A percentile compares a stretch with the other conserved stretches of the same genome.
These are phyloP conservation scores for Adansonia digitata DNA, from an alignment of 345 rosid genomes.

Conservation along the genomic window DNA sequence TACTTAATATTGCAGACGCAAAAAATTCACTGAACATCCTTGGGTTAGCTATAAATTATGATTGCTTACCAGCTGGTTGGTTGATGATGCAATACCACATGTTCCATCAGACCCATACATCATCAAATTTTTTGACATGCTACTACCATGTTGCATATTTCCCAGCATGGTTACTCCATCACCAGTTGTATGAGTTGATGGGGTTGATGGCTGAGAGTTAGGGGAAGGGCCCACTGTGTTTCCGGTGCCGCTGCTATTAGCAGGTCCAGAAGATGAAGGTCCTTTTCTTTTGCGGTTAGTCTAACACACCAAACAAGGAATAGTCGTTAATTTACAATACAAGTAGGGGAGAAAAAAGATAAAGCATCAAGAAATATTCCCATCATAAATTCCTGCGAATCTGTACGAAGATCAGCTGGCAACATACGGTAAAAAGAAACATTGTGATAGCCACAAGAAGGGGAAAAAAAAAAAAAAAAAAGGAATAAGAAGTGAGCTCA, in stretches of 20 bases:
- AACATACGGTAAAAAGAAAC: not conserved
- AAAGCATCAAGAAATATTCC: not conserved
- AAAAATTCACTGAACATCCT: not conserved
- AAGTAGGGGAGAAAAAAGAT: not conserved
- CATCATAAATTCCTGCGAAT: not conserved
- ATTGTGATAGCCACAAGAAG: not conserved
- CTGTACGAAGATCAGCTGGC: not conserved
- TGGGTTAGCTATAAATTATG: conserved; percentile 5
- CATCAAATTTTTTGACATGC: conserved; percentile 76
- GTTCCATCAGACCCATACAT: conserved; percentile 89
- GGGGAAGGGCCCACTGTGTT: conserved; percentile 72
- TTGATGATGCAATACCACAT: conserved; percentile 38
- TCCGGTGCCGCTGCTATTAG: conserved; percentile 90
- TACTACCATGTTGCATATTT: conserved; percentile 72
- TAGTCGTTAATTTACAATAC: conserved; percentile 5
- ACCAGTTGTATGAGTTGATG: conserved; percentile 84
- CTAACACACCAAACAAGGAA: conserved; percentile 37
- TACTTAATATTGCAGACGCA: conserved; percentile 1
- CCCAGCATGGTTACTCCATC: conserved; percentile 42
- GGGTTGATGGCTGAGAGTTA: conserved; percentile 96
- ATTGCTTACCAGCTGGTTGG: conserved; percentile 60
- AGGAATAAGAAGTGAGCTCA: conserved; percentile 13
- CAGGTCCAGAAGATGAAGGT: conserved; percentile 34
- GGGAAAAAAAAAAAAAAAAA: no score
- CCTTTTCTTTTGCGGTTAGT: conserved; percentile 92